These are phyloP conservation scores for Sarocladiaceae sp. DNA, from an alignment of 2,329 filamentous ascomycete genomes.

Conservation along the genomic window DNA sequence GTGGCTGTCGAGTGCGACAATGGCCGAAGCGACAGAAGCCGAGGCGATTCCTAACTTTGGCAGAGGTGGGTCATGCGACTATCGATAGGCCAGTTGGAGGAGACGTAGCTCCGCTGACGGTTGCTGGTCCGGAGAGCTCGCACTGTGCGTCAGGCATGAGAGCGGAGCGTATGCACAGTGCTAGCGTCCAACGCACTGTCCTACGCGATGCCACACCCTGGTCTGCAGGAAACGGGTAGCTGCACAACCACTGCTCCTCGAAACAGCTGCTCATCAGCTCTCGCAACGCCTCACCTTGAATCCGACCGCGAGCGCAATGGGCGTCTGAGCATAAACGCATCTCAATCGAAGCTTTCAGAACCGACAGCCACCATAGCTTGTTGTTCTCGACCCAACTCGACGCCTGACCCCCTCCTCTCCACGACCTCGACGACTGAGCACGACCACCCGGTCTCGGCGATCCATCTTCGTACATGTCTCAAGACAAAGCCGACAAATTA, in stretches of 20 bases:
- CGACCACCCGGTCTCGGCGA: background rate
- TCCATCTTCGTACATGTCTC: background rate
- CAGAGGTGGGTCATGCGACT: background rate
- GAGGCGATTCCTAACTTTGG: slow-evolving; percentile 6
- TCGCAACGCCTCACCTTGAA: background rate
- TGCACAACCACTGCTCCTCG: background rate
- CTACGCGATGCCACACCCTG: background rate
- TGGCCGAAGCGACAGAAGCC: background rate
- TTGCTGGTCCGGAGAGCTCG: background rate
- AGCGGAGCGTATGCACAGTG: background rate
- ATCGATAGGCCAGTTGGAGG: slow-evolving; percentile 8
- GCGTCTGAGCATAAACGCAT: background rate
- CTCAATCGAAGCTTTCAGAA: background rate
- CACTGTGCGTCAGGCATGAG: background rate
- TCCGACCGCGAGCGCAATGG: background rate
- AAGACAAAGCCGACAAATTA: background rate
- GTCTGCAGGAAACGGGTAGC: background rate
- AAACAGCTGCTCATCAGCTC: background rate
- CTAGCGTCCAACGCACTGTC: background rate
- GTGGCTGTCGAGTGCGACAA: background rate
- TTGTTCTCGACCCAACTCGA: background rate
- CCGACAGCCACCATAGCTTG: no score
- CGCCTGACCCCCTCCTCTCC: background rate
- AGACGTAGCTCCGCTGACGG: slow-evolving; percentile 3
- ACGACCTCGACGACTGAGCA: background rate